phyloP scores from a whole-genome alignment of 2,329 filamentous ascomycete genomes.

The Claviceps sorghi region DNA sequence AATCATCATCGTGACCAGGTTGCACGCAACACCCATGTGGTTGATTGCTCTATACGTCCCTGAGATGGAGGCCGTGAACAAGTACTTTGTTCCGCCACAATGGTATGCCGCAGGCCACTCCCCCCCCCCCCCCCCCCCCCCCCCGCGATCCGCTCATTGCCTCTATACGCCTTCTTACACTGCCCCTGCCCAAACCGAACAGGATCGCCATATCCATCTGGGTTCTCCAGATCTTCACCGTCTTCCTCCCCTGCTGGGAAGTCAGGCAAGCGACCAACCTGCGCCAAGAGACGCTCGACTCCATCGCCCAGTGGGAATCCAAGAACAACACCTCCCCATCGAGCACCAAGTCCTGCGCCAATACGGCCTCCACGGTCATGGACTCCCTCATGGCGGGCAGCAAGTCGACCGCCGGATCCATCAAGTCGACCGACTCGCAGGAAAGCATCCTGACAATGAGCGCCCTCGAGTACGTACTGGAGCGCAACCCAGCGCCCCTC shows the following conservation, averaged over 20 bases:
- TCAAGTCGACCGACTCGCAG: constrained; percentile 10
- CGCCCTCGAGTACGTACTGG: constrained; percentile 46
- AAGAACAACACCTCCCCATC: constrained; percentile 16
- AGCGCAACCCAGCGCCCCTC: constrained; percentile 42
- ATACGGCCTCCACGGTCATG: constrained; percentile 11
- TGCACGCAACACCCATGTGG: constrained; percentile 51
- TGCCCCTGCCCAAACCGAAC: not conserved
- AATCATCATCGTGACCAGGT: constrained; percentile 17
- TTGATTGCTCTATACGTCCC: constrained; percentile 39
- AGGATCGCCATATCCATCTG: constrained; percentile 38
- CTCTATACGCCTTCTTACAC: too few species aligned
- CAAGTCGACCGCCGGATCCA: constrained; percentile 14
- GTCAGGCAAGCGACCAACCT: constrained; percentile 29
- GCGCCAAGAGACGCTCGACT: constrained; percentile 27
- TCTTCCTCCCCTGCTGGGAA: constrained; percentile 48
- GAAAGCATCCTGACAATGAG: constrained; percentile 42
- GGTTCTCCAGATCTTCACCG: constrained; percentile 44
- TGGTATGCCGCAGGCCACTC: constrained; percentile 38
- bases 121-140: too few species aligned
- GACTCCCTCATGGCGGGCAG: constrained; percentile 15
- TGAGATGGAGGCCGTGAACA: constrained; percentile 20
- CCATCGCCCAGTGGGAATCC: constrained; percentile 29
- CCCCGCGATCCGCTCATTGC: too few species aligned
- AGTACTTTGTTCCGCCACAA: constrained; percentile 39
- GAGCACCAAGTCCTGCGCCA: constrained; percentile 9